A percentile compares a stretch with the other conserved stretches of the same genome.
Conservation (phyloP, 169 alveolate species). For the Plasmodium knowlesi region DNA sequence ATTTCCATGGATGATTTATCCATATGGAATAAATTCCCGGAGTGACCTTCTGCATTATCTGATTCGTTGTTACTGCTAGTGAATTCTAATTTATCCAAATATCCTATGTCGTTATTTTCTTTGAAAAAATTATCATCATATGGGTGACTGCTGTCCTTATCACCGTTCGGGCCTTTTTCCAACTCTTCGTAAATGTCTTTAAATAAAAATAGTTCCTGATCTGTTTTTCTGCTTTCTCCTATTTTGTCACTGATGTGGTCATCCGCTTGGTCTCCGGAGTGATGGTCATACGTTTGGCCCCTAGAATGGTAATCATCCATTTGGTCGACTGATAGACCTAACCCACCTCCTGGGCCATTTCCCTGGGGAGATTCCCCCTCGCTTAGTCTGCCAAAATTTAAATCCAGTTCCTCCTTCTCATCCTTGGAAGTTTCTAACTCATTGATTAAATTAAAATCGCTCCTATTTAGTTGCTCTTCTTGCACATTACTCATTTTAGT, state of each 20-base stretch:
- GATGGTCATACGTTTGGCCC: neutral
- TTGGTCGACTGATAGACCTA: neutral
- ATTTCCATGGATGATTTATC: slow-evolving; percentile 18
- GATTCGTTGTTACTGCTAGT: slow-evolving; percentile 38
- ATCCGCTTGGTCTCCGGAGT: neutral
- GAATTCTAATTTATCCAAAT: slow-evolving; percentile 19
- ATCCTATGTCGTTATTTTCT: slow-evolving; percentile 7
- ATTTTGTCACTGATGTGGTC: neutral
- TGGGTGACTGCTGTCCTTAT: neutral
- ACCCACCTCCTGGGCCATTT: neutral
- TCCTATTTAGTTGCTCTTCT: neutral
- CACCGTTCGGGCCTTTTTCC: slow-evolving; percentile 18
- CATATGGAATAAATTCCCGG: slow-evolving; percentile 1
- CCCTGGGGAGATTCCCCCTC: neutral
- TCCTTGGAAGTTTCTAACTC: neutral
- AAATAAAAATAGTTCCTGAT: slow-evolving; percentile 21
- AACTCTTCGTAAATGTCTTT: slow-evolving; percentile 65
- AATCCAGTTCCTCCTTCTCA: neutral
- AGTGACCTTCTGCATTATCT: neutral
- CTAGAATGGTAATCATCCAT: neutral
- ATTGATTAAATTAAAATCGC: neutral
- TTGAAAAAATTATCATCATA: slow-evolving; percentile 12
- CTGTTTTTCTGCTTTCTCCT: slow-evolving; percentile 5
- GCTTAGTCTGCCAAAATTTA: neutral
- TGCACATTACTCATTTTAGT: slow-evolving; percentile 2